Evolutionary conservation across 345 rosid genomes (phyloP), one percentile per base, ranked within the genome.

Genomic region (Dipteronia dyeriana): DNA sequence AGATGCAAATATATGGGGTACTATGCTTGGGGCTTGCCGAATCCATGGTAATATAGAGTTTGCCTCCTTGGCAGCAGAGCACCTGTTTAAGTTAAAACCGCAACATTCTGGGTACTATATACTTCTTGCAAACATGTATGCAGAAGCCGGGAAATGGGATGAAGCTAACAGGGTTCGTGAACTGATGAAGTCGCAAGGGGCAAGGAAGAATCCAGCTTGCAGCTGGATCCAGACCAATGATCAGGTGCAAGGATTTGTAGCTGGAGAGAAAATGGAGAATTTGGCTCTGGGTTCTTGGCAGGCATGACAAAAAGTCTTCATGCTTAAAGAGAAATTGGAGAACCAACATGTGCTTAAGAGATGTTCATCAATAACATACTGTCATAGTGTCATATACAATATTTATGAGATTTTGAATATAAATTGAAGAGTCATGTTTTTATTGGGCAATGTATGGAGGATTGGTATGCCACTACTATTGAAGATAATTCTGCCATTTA

Each of bases 11-110:
- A 74, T 84, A 14, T 87, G 90, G 92, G 90, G 89, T 13, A 86
- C 90, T 73, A 77, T 89, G 62, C 86, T 89, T 11, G 89, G 90
- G 23, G 89, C 90, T 47, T 84, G 92, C 76, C 76, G 89, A 23
- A 77, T 82, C 20, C 83, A 82, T 31, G 87, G 89, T 60, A 71
- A 85, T 72, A 26, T 88, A 25, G 91, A 87, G 71, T 56, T 90
- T 70, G 91, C 83, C 29, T 62, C 81, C 68, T 89, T 86, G 84
- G 87, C 88, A 60, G 95, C 91, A 1, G 82, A 81, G 74, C 83
- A 81, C 56, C 80, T 89, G 74, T 82, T 91, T 34, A 53, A 82
- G 81, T 70, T 91, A 79, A 86, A 84, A 78, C 93, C 95, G 22
- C 70, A 79, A 43, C 84, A 87, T 68, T 75, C 83, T 23, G 89